Percentiles rank a stretch among this genome's conserved stretches.
Conservation (phyloP, 2,329 filamentous ascomycete species). For the Colletotrichum sp. region DNA sequence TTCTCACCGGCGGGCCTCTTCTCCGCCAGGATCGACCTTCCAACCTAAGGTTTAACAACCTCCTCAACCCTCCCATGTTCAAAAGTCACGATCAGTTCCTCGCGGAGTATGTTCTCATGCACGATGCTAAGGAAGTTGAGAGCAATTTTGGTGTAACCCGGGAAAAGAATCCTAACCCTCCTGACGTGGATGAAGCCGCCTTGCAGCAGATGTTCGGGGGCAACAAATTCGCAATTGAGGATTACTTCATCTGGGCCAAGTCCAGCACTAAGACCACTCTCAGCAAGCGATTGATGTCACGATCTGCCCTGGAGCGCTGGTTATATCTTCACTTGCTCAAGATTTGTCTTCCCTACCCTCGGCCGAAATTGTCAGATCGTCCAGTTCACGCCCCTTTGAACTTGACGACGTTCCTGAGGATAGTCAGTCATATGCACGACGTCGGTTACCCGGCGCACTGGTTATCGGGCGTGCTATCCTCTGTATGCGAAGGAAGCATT, state of each 20-base stretch:
- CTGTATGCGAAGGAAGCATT: conserved; percentile 22
- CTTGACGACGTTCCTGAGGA: conserved; percentile 24
- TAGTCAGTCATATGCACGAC: conserved; percentile 24
- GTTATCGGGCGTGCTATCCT: conserved; percentile 24
- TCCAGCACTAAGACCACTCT: background rate
- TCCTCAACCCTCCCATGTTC: conserved; percentile 31
- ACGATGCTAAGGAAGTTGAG: conserved; percentile 25
- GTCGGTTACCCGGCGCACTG: conserved; percentile 32
- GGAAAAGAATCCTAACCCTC: background rate
- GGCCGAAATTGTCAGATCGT: conserved; percentile 6
- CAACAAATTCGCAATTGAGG: conserved; percentile 16
- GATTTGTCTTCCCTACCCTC: conserved; percentile 26
- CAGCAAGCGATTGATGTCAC: conserved; percentile 16
- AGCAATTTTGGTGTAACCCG: conserved; percentile 28
- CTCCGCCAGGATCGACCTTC: conserved; percentile 26
- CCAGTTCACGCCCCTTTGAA: conserved; percentile 30
- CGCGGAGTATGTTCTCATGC: conserved; percentile 33
- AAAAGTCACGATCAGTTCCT: conserved; percentile 27
- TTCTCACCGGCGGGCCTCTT: conserved; percentile 27
- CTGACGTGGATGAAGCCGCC: background rate
- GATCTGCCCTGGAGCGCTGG: conserved; percentile 26
- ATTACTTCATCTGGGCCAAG: conserved; percentile 25
- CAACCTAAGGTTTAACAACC: conserved; percentile 28
- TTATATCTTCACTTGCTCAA: conserved; percentile 28
- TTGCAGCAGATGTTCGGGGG: background rate